A percentile compares a stretch with the other conserved stretches of the same genome.
Evolutionary conservation across 2,329 filamentous ascomycete genomes (phyloP).

Genomic region (Thielaviopsis musarum): DNA sequence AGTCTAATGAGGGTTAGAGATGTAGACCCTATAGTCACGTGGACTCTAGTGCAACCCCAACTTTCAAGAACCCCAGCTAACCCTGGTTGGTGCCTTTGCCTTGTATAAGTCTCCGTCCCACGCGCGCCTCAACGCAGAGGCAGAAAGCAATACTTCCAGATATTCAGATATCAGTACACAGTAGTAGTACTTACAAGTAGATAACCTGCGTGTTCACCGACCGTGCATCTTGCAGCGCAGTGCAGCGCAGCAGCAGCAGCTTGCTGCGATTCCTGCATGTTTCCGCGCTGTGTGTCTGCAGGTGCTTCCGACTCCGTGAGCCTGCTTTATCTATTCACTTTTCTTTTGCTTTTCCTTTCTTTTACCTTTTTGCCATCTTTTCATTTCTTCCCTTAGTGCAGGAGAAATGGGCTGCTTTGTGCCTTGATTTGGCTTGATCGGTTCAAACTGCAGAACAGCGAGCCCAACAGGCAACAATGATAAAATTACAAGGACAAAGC

Average conservation of each 20-base stretch:
- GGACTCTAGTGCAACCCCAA: too few relatives aligned
- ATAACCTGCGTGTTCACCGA: too few relatives aligned
- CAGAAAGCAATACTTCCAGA: background rate
- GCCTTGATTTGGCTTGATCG: background rate
- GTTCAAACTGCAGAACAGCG: background rate
- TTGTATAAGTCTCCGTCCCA: background rate
- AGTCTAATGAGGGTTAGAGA: too few relatives aligned
- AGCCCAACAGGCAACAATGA: background rate
- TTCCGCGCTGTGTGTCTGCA: background rate
- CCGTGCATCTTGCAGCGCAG: too few relatives aligned
- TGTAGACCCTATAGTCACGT: too few relatives aligned
- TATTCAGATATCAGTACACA: too few relatives aligned
- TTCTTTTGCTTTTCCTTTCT: background rate
- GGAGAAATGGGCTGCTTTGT: background rate
- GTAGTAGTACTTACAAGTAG: too few relatives aligned
- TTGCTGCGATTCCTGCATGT: background rate
- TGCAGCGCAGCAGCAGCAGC: too few relatives aligned
- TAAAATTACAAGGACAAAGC: background rate
- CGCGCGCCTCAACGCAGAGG: background rate
- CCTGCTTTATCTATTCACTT: background rate
- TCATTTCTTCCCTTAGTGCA: background rate
- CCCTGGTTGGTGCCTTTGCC: too few relatives aligned
- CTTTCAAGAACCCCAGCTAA: too few relatives aligned
- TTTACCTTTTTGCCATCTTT: too few relatives aligned
- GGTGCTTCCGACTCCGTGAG: background rate